Base-by-base conservation (phyloP, 2,329 filamentous ascomycete species). In the Rutstroemia sydowiana region DNA sequence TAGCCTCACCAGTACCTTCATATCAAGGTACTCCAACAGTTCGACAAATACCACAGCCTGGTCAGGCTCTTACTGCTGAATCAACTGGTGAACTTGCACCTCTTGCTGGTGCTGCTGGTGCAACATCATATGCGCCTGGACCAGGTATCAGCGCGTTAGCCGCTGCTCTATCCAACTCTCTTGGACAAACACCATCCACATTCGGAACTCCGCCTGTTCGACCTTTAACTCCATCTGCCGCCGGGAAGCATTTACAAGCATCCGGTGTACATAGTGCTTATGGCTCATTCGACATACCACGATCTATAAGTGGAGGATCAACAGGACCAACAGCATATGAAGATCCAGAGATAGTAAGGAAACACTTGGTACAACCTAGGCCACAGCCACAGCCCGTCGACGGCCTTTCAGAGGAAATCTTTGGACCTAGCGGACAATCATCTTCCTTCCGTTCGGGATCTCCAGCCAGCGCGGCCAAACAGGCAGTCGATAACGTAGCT, bases 141-240 rank as follows among this genome's bases (percentile, higher is more conserved):
- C 90, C 89, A 6, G 89, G 89, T 21, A 81, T 90, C 45, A 96
- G 92, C 23, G 91, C 90, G 55, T 79, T 97, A 50, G 90, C 92
- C 32, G 87, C 88, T 23, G 92, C 89, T n/a, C 73, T 96, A 57
- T 87, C 87, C 55, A 83, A 85, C 61, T 87, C 84, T 10, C 72
- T 86, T 34, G 85, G 84, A 56, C 78, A 79, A 45, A 83, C 83
- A 23, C 85, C 87, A 16, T 82, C 85, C 36, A 77, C 82, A 42
- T 81, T 85, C 59, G 85, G 84, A 45, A 87, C 82, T 2, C 82
- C 82, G 46, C 77, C 82, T 9, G 71, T 67, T 4, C 61, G 81
- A 52, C 68, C 81, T 37, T 71, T 75, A 40, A 87, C 85, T 42
- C 85, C 84, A 36, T 69, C 72, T 23, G 69, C 73, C 45, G 69